Base-by-base conservation (phyloP, 164 flowering plant genomes). In the Nymphaea colorata region DNA sequence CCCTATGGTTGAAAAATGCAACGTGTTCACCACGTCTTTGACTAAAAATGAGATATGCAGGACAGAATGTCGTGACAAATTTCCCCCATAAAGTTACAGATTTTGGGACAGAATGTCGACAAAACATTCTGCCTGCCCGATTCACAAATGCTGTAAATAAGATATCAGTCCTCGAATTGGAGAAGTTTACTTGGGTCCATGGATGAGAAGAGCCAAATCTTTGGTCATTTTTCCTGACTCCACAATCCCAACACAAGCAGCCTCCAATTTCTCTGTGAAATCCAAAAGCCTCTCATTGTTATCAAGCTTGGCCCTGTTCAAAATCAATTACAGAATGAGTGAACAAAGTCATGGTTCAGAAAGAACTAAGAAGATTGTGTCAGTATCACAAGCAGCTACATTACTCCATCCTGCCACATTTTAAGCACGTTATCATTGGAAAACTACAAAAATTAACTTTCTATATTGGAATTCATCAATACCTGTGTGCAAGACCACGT, bases 221-320 rank as follows among this genome's bases (percentile, higher is more conserved):
- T 91, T 91, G 72, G 98, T 91, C 98, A 91, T 91, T 78, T 89
- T 91, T 45, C 98, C 98, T 10, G 96, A 85, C 71, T 91, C 96
- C n/a, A 91, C 98, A 61, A 84, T 64, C 65, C 83, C 86, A 72
- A 89, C 64, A 67, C 96, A 89, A 43, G 98, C 92, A 64, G 85
- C 89, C 74, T 91, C 98, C 68, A 91, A 78, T 66, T 91, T 91
- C 78, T 87, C 80, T n/a, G 86, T 76, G 70, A 87, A 91, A 60
- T 87, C 89, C 76, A 82, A 69, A 59, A 91, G 80, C 69, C 72
- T 76, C 57, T 76, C 79, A 76, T 89, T 86, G 65, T 79, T 77
- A 76, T 91, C 98, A 77, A 91, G 75, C 84, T 89, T 89, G 64
- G 96, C 98, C 82, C 98, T 91, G 79, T n/a, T 12, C 15, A 41